These are phyloP conservation scores for Lagenaria siceraria DNA, from an alignment of 306 rosid genomes.

Conservation along the genomic window DNA sequence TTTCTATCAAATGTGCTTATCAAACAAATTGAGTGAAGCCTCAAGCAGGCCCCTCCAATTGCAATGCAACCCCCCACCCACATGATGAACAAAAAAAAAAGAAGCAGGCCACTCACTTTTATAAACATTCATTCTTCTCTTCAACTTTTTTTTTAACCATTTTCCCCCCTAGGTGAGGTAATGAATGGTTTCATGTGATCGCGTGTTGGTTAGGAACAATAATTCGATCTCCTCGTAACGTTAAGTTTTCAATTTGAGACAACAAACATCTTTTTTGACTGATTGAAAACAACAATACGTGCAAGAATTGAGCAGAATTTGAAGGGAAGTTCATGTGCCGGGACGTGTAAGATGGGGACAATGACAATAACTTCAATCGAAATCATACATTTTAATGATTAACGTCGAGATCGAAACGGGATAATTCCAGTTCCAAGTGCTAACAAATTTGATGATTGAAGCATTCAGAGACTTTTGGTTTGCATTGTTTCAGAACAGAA, in stretches of 20 bases:
- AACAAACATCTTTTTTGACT: not conserved
- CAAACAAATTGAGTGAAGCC: not conserved
- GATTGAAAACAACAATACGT: not conserved
- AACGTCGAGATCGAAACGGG: not conserved
- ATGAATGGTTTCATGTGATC: not conserved
- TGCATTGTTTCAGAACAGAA: not conserved
- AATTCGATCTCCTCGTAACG: not conserved
- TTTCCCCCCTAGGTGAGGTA: not conserved
- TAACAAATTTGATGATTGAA: conserved; percentile 1
- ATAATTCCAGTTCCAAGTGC: not conserved
- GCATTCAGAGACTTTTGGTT: not conserved
- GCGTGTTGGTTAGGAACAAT: not conserved
- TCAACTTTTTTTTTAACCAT: not conserved
- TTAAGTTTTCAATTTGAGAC: not conserved
- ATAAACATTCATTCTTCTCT: not conserved
- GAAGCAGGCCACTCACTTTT: not conserved
- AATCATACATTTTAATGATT: not conserved
- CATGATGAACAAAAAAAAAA: not conserved
- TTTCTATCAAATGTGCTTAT: not conserved
- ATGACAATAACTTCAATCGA: not conserved
- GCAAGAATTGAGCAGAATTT: not conserved
- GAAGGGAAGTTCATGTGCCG: not conserved
- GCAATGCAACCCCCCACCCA: not conserved
- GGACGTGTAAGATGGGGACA: not conserved
- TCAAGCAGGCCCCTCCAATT: not conserved